Evolutionary conservation across 371 early-diverging fungal species (phyloP).

Genomic region (Catenaria anguillulae): DNA sequence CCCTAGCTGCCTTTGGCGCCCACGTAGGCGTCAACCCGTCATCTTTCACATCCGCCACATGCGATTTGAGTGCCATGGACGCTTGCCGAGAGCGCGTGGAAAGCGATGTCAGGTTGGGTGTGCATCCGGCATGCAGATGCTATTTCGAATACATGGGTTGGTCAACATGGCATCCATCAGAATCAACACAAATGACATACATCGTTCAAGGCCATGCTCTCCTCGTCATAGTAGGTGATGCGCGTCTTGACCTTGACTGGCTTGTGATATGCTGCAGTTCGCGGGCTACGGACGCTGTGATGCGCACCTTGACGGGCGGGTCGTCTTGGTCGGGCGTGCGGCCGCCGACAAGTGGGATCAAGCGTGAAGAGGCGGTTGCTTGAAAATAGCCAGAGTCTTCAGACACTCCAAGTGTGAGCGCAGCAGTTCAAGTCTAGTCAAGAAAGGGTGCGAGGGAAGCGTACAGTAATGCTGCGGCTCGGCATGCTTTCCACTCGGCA

Average conservation of each 20-base stretch:
- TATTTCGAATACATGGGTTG: background rate
- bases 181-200: background rate
- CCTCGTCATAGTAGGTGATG: background rate
- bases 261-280: background rate
- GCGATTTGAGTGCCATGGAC: background rate
- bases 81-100: background rate
- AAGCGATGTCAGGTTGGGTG: background rate
- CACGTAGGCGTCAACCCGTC: no score
- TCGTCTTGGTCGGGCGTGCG: constrained; percentile 1
- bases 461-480: background rate
- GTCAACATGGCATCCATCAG: background rate
- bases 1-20: no score
- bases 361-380: background rate
- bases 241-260: background rate
- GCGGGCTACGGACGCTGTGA: background rate
- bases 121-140: background rate
- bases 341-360: background rate
- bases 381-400: background rate
- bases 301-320: constrained; percentile 1
- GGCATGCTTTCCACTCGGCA: background rate
- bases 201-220: background rate
- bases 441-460: no score
- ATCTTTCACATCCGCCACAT: no score
- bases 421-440: no score
- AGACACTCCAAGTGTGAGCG: no score